Evolutionary conservation across 1,284 basidiomycete genomes (phyloP).

Genomic region (Cutaneotrichosporon curvatum): DNA sequence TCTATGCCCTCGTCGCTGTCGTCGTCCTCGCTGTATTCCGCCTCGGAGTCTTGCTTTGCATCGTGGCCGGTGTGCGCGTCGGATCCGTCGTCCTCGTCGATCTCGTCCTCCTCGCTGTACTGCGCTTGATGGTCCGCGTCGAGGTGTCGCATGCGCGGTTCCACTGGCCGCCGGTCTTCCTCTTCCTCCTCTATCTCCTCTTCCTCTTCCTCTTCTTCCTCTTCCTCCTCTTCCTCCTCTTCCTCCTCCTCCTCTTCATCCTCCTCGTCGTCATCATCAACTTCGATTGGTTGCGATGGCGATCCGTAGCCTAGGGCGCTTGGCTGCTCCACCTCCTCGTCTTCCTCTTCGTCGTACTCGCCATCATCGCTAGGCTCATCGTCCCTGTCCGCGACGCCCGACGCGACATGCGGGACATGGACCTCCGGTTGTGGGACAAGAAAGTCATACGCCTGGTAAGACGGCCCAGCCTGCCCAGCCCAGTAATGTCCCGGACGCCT

Average conservation of each 20-base stretch:
- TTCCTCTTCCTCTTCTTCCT: not conserved
- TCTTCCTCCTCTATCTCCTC: not conserved
- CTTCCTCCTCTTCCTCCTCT: not conserved
- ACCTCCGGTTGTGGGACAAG: too few species aligned
- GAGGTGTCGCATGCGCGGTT: not conserved
- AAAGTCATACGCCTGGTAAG: too few species aligned
- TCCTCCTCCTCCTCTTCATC: conserved; percentile 1
- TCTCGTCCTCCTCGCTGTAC: not conserved
- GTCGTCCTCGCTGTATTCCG: conserved; percentile 1
- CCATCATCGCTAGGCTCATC: not conserved
- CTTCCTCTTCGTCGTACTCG: conserved; percentile 1
- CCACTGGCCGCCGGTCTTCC: not conserved
- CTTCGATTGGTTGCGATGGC: not conserved
- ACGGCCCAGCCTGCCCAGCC: too few species aligned
- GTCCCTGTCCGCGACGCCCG: not conserved
- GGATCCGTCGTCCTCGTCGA: not conserved
- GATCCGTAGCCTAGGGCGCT: not conserved
- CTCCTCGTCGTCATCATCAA: conserved; percentile 6
- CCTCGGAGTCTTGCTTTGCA: conserved; percentile 4
- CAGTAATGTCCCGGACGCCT: too few species aligned
- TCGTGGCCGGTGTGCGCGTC: conserved; percentile 1
- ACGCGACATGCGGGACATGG: too few species aligned
- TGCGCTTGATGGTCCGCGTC: conserved; percentile 3
- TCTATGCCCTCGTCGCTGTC: not conserved
- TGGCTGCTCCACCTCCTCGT: not conserved